Evolutionary conservation across 495 filamentous ascomycete genomes (phyloP).

Genomic region (Penicillium diatomitis): DNA sequence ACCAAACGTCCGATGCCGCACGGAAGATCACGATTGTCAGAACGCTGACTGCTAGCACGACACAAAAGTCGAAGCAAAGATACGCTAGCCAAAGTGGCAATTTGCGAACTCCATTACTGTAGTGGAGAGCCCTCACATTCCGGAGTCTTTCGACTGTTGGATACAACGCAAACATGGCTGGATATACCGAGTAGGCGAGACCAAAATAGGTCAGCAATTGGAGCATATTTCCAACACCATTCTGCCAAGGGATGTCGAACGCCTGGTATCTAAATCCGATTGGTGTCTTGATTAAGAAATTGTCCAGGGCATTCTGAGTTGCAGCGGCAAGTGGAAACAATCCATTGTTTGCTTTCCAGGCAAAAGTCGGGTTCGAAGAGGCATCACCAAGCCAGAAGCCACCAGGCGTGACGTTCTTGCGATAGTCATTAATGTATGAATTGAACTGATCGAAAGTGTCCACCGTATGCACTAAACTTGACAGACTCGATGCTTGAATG

Average conservation of each 20-base stretch:
- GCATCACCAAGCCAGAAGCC: constrained; percentile 63
- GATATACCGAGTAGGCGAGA: constrained; percentile 64
- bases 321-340: constrained; percentile 49
- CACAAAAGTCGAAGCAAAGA: constrained; percentile 64
- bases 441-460: constrained; percentile 59
- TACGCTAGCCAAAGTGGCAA: constrained; percentile 75
- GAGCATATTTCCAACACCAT: constrained; percentile 57
- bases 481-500: constrained; percentile 4
- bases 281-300: constrained; percentile 51
- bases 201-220: constrained; percentile 74
- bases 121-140: constrained; percentile 74
- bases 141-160: constrained; percentile 68
- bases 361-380: constrained; percentile 44
- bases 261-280: constrained; percentile 57
- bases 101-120: constrained; percentile 70
- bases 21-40: constrained; percentile 52
- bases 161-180: constrained; percentile 80
- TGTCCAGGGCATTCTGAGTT: constrained; percentile 64
- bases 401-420: constrained; percentile 60
- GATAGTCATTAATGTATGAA: constrained; percentile 48
- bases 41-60: constrained; percentile 51
- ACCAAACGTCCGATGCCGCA: constrained; percentile 57
- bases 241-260: constrained; percentile 61
- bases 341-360: constrained; percentile 44
- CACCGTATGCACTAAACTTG: constrained; percentile 43